Evolutionary conservation across 768 basidiomycete genomes (phyloP).

Genomic region (Boletus coccyginus): DNA sequence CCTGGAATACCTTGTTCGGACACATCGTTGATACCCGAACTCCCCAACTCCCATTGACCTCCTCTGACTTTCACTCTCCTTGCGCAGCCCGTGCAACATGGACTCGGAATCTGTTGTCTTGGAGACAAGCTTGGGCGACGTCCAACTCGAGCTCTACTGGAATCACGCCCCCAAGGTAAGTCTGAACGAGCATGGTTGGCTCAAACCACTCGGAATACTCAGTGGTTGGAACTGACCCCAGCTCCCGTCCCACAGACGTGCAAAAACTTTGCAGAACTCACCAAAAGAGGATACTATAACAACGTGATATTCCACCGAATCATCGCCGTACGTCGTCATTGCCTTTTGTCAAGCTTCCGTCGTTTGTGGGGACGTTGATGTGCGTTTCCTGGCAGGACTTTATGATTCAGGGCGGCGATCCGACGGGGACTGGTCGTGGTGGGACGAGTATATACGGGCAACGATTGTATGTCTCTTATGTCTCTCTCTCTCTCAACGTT

Average conservation of each 20-base stretch:
- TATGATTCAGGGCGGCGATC: conserved; percentile 96
- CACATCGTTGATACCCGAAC: too few relatives aligned
- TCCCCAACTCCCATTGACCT: too few relatives aligned
- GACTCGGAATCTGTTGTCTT: conserved; percentile 62
- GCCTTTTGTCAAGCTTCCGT: too few relatives aligned
- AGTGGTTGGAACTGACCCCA: background rate
- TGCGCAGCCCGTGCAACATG: conserved; percentile 11
- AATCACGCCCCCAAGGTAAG: conserved; percentile 77
- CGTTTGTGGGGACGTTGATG: background rate
- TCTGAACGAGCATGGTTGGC: background rate
- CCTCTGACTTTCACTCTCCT: background rate
- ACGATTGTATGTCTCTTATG: conserved; percentile 61
- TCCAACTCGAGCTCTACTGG: conserved; percentile 92
- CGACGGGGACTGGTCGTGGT: conserved; percentile 92
- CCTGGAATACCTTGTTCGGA: too few relatives aligned
- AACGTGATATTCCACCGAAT: conserved; percentile 89
- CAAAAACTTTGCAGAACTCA: conserved; percentile 90
- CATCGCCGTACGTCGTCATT: conserved; percentile 54
- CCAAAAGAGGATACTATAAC: conserved; percentile 93
- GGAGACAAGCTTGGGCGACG: conserved; percentile 81
- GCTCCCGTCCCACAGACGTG: conserved; percentile 62
- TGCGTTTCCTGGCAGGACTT: conserved; percentile 60
- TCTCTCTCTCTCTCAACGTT: background rate
- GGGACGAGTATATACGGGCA: conserved; percentile 87
- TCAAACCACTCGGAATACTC: background rate